Conservation (phyloP, 306 rosid species). For the Arachis hypogaea region DNA sequence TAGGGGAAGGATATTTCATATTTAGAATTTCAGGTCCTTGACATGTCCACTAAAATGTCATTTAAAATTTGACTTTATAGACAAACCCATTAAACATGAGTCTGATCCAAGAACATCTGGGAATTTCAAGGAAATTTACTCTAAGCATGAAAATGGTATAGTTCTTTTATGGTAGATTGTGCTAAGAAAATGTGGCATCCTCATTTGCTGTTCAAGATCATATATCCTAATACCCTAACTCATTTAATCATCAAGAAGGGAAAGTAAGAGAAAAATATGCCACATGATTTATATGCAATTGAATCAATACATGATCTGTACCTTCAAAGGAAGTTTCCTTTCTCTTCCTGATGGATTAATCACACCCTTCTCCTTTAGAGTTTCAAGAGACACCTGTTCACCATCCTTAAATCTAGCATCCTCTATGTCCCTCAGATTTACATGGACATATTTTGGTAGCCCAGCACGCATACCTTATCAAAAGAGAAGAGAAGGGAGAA, state of each 20-base stretch:
- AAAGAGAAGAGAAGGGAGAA: slow-evolving; percentile 6
- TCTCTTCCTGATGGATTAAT: slow-evolving; percentile 97
- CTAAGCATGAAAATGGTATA: not conserved
- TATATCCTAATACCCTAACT: slow-evolving; percentile 7
- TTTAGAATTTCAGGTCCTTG: slow-evolving; percentile 23
- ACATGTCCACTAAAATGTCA: slow-evolving; percentile 11
- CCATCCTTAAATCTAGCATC: slow-evolving; percentile 85
- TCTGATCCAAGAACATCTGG: not conserved
- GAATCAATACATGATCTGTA: slow-evolving; percentile 41
- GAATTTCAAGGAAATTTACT: slow-evolving; percentile 23
- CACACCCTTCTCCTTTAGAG: slow-evolving; percentile 74
- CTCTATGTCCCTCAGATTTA: slow-evolving; percentile 85
- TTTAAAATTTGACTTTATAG: not conserved
- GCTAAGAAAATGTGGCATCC: slow-evolving; percentile 16
- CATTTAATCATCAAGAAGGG: slow-evolving; percentile 21
- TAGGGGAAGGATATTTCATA: slow-evolving; percentile 20
- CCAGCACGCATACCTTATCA: slow-evolving; percentile 86
- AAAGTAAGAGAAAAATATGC: slow-evolving; percentile 13
- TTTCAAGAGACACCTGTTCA: slow-evolving; percentile 84
- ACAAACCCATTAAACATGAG: not conserved
- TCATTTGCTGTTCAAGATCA: slow-evolving; percentile 17
- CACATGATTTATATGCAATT: slow-evolving; percentile 17
- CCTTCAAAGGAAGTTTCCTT: slow-evolving; percentile 88
- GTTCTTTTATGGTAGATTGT: slow-evolving; percentile 1
- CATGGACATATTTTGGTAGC: slow-evolving; percentile 82